Evolutionary conservation across 2,329 filamentous ascomycete genomes (phyloP).

Genomic region (Meredithiella fracta): DNA sequence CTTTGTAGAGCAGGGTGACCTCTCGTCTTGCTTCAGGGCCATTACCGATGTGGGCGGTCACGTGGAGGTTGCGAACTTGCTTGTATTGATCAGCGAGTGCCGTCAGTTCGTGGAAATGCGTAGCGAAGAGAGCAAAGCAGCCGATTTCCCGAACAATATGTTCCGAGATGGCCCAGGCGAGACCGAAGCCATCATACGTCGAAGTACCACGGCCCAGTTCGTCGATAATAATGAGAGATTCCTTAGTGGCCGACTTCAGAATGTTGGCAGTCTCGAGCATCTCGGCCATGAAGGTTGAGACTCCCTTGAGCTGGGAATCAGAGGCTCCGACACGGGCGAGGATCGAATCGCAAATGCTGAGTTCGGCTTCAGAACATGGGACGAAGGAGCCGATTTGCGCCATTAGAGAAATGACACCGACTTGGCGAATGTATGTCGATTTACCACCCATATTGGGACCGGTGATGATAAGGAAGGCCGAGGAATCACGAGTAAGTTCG

Average conservation of each 20-base stretch:
- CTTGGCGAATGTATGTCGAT: conserved; percentile 94
- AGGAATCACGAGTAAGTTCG: conserved; percentile 56
- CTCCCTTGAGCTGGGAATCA: conserved; percentile 92
- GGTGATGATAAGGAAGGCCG: conserved; percentile 89
- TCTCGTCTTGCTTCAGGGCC: conserved; percentile 46
- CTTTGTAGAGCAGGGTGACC: conserved; percentile 92
- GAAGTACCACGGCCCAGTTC: conserved; percentile 92
- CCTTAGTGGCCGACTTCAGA: conserved; percentile 84
- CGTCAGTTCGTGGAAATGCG: conserved; percentile 95
- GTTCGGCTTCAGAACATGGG: conserved; percentile 72
- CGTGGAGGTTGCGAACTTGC: conserved; percentile 83
- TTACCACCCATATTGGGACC: conserved; percentile 99
- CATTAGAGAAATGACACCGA: conserved; percentile 92
- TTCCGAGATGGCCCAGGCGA: conserved; percentile 98
- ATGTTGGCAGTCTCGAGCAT: conserved; percentile 99
- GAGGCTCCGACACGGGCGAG: conserved; percentile 89
- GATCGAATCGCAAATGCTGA: conserved; percentile 94
- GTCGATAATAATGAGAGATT: conserved; percentile 96
- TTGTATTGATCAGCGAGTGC: conserved; percentile 73
- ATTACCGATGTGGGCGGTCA: conserved; percentile 72
- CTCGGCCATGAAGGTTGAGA: conserved; percentile 98
- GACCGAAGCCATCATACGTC: conserved; percentile 93
- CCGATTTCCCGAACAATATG: conserved; percentile 93
- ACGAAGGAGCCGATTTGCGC: conserved; percentile 95
- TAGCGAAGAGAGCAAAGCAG: conserved; percentile 88